phyloP scores from a whole-genome alignment of 129 eudicot species.

The Saussurea involucrata region DNA sequence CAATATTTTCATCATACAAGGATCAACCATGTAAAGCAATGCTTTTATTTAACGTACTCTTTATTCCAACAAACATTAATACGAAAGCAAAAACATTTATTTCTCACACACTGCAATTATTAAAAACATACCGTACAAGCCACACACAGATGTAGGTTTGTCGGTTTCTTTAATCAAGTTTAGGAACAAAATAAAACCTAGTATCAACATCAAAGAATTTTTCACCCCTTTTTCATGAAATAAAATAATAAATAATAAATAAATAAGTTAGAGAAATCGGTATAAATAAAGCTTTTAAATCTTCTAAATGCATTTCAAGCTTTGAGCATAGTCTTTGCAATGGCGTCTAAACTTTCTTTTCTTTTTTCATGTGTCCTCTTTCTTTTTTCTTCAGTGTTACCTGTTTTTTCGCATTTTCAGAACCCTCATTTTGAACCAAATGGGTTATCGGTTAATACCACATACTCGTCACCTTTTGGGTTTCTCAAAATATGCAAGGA shows the following conservation, averaged over 20 bases:
- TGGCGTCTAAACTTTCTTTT: slow-evolving; percentile 13
- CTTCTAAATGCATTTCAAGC: neutral
- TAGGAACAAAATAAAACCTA: too few relatives aligned
- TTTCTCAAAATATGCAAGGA: slow-evolving; percentile 20
- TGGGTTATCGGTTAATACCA: neutral
- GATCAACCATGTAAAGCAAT: neutral
- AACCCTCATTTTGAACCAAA: slow-evolving; percentile 10
- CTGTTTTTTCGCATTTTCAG: slow-evolving; percentile 2
- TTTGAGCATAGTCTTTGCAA: too few relatives aligned
- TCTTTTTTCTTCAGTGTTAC: slow-evolving; percentile 1
- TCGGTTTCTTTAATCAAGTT: neutral
- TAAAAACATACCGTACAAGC: neutral
- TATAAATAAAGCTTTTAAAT: slow-evolving; percentile 23
- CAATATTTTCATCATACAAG: neutral
- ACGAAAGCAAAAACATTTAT: neutral
- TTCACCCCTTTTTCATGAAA: too few relatives aligned
- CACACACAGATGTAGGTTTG: too few relatives aligned
- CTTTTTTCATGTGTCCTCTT: slow-evolving; percentile 8
- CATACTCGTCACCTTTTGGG: slow-evolving; percentile 17
- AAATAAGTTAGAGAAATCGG: neutral
- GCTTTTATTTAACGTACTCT: neutral
- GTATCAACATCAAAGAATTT: too few relatives aligned
- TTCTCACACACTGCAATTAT: too few relatives aligned
- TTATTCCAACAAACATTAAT: neutral
- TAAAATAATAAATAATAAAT: neutral